These are phyloP conservation scores for Thraustochytrium sp. DNA, from an alignment of 352 stramenopile genomes.

Conservation along the genomic window DNA sequence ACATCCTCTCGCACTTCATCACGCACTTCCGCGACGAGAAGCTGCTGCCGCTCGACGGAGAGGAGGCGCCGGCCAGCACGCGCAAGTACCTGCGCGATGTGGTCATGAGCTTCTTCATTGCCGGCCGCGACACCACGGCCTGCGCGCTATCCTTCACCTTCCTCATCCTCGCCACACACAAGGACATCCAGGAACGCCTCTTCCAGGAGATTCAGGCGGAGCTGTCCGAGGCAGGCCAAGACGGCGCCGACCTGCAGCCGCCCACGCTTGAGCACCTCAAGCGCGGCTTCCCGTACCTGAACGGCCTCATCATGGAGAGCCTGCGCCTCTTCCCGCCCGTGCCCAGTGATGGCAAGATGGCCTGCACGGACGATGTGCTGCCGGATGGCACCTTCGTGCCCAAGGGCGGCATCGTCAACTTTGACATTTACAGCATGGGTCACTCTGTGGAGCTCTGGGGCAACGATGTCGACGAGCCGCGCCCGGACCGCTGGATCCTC, in stretches of 20 bases:
- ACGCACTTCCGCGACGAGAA: constrained; percentile 38
- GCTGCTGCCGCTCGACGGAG: neutral
- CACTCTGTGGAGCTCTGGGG: constrained; percentile 63
- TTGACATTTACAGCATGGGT: constrained; percentile 60
- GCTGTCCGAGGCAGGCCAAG: constrained; percentile 42
- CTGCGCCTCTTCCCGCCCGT: constrained; percentile 66
- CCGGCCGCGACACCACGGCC: constrained; percentile 65
- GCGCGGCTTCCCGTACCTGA: constrained; percentile 59
- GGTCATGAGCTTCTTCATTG: constrained; percentile 66
- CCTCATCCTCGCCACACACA: constrained; percentile 54
- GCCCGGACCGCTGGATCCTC: constrained; percentile 64
- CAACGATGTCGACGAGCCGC: constrained; percentile 58
- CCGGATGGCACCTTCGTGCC: constrained; percentile 63
- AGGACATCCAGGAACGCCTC: constrained; percentile 56
- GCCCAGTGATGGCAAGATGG: constrained; percentile 58
- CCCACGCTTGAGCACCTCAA: constrained; percentile 53
- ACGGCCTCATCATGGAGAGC: constrained; percentile 60
- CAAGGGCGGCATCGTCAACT: constrained; percentile 48
- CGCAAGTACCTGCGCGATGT: constrained; percentile 61
- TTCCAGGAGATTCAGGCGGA: constrained; percentile 54
- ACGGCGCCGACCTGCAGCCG: constrained; percentile 23
- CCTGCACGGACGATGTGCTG: constrained; percentile 56
- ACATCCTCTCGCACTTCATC: constrained; percentile 57
- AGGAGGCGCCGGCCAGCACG: constrained; percentile 16
- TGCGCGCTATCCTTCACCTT: constrained; percentile 67